Evolutionary conservation across 2,329 filamentous ascomycete genomes (phyloP).

Genomic region (Aspergillus fumigatus): DNA sequence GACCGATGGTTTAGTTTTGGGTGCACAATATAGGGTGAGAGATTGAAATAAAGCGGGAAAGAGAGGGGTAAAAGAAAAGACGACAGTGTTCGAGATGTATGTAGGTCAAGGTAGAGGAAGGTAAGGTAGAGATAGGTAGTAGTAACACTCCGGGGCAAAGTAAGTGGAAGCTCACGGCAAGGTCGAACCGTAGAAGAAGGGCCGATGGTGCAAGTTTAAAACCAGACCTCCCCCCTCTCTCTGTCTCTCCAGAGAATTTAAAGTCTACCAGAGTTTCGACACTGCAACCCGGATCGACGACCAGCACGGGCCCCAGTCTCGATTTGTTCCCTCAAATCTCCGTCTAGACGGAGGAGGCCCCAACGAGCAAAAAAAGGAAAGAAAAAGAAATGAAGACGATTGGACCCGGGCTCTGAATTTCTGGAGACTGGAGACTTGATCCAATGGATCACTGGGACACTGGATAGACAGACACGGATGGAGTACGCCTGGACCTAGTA

Average conservation of each 20-base stretch:
- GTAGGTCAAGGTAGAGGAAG: constrained; percentile 5
- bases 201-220: constrained; percentile 18
- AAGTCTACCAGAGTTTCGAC: constrained; percentile 28
- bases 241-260: constrained; percentile 8
- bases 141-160: constrained; percentile 11
- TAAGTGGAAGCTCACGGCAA: constrained; percentile 13
- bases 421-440: neutral
- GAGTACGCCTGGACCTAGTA: constrained; percentile 9
- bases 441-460: neutral
- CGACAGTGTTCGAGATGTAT: neutral
- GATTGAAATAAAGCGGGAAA: constrained; percentile 4
- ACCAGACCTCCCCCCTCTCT: constrained; percentile 8
- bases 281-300: constrained; percentile 19
- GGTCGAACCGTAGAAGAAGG: constrained; percentile 17
- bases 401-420: neutral
- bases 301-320: constrained; percentile 19
- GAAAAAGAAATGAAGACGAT: neutral
- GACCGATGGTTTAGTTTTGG: neutral
- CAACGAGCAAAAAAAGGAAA: neutral
- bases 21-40: constrained; percentile 1
- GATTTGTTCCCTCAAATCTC: neutral
- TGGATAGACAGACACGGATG: neutral
- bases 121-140: constrained; percentile 9
- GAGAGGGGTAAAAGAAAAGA: constrained; percentile 15
- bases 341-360: neutral